Conservation (phyloP, 164 flowering plant species). For the Kalanchoe fedtschenkoi region DNA sequence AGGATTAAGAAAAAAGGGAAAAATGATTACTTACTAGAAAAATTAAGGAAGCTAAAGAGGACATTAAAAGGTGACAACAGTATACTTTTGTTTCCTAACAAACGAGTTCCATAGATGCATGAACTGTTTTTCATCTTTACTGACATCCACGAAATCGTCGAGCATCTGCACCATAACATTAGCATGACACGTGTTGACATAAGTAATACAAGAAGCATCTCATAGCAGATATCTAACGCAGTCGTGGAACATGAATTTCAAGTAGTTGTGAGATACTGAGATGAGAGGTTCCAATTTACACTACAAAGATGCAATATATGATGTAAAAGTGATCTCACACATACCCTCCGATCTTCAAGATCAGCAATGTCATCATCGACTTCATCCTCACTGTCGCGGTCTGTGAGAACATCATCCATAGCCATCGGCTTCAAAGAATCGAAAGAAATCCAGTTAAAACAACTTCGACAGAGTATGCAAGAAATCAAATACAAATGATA, state of each 20-base stretch:
- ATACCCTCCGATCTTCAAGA: conserved; percentile 94
- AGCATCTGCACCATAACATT: conserved; percentile 65
- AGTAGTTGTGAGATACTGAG: not conserved
- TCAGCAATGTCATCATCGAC: conserved; percentile 97
- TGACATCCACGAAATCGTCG: conserved; percentile 97
- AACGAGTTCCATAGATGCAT: conserved; percentile 99
- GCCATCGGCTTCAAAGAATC: conserved; percentile 70
- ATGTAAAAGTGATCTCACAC: conserved; percentile 5
- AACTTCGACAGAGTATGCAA: not conserved
- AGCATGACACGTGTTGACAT: not conserved
- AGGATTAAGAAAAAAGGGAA: not conserved
- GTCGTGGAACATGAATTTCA: not conserved
- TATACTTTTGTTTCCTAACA: conserved; percentile 85
- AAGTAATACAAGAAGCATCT: not conserved
- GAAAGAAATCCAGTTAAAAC: not conserved
- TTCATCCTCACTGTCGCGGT: conserved; percentile 93
- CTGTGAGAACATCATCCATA: conserved; percentile 73
- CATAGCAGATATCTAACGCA: not conserved
- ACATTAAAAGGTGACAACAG: not conserved
- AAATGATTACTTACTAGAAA: not conserved
- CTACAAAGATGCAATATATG: not conserved
- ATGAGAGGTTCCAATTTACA: not conserved
- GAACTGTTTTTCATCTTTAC: conserved; percentile 78
- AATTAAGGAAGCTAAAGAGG: no score
- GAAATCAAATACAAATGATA: not conserved